Evolutionary conservation across 192 early-diverging fungal species (phyloP), one percentile per base, ranked within the genome.

Genomic region (Coemansia sp.): DNA sequence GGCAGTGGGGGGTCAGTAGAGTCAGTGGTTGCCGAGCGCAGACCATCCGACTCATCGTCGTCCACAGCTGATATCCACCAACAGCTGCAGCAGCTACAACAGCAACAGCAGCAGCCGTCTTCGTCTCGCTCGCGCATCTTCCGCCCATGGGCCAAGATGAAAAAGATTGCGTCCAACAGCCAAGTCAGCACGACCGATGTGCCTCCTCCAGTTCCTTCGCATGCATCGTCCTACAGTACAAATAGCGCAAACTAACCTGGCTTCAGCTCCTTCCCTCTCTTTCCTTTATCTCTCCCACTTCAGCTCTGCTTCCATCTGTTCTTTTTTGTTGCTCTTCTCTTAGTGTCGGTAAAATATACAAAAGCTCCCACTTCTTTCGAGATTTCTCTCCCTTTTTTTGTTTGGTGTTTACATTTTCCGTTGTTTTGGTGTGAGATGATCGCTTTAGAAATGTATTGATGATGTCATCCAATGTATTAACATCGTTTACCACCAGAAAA

Each of bases 121-220:
- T 74, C 72, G 3, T 52, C 79, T 20, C 73, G 79, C 35, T 72
- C 79, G 31, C 49, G 70, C 28, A 71, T 77, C 25, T 81, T 81
- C 45, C 63, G 74, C 4, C 79, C 79, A 3, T 81, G 79, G 79
- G 68, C 73, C n/a, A 81, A 76, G 58, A 72, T 81, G 66, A 81
- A 81, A 29, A 81, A 81, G 53, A 75, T 76, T 3, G 66, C 79
- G 0, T 81, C 78, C 7, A 75, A 68, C 6, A 72, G 39, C 66
- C 72, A 75, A 23, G 73, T 75, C 59, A 62, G 66, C 56, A 31
- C 69, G 4, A 10, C 48, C 4, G 70, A 81, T 25, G 65, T 72
- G 21, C 66, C 66, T 33, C 66, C 73, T 3, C 73, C 78, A n/a
- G 48, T 75, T 67, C 78, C 78, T 0, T 67, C 67, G 13, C 72